Base-by-base conservation (phyloP, 2,329 filamentous ascomycete genomes). In the Ascochyta koolunga region DNA sequence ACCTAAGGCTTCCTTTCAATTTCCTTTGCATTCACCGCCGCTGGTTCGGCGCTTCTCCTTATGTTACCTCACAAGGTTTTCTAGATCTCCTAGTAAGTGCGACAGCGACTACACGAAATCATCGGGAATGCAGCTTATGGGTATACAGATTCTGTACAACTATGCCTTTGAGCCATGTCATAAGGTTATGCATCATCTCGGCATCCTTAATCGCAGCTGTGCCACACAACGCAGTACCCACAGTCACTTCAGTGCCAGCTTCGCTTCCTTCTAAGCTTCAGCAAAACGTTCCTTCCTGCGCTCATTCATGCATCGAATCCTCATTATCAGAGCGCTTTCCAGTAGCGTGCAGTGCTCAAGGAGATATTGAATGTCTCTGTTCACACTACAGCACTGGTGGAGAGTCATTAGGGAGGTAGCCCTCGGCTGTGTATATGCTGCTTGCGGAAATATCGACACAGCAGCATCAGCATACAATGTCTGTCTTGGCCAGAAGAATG, bases 161-260 rank as follows among this genome's bases (percentile, higher is more conserved):
- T 75, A 75, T 75, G 72, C 66, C 70, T 68, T 57, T 72, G 61
- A 68, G 71, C 66, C 70, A 67, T 66, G 60, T 66, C 50, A 68
- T 66, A 68, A 68, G 68, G 66, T 65, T 72, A 69, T 73, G 67
- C 67, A 68, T 71, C 53, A 60, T 70, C 61, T 67, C 67, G 63
- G 66, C 69, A 62, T 63, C 70, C 45, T 45, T 74, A 67, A 70
- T 71, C 55, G 58, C 65, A 62, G 68, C 71, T 54, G 65, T 62
- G 56, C 66, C 70, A 35, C 64, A 69, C 40, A 56, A 61, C 43
- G 59, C 67, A 54, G 58, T 58, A 54, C 58, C 66, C 36, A 64
- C 64, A 54, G 56, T 60, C 58, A 47, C 61, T 59, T 55, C 66
- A 27, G 50, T 45, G 48, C 42, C 61, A 58, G 56, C 38, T 31